Conservation (phyloP, 192 early-diverging fungal species). For the Lobulomyces angularis region DNA sequence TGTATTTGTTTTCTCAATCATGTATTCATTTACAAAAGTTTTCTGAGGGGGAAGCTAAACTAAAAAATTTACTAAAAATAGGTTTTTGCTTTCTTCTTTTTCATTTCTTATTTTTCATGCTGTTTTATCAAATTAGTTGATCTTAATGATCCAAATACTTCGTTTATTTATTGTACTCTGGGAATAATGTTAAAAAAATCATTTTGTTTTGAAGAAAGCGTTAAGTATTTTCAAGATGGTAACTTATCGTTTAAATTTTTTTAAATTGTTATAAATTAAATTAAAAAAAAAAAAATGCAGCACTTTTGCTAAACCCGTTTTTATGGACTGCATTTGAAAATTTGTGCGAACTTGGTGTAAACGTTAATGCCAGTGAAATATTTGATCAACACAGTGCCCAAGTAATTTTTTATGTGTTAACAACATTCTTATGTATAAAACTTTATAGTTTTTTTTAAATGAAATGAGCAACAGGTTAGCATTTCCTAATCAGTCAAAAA, state of each 20-base stretch:
- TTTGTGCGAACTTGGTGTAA: slow-evolving; percentile 23
- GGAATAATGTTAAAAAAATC: slow-evolving; percentile 9
- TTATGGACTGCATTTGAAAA: slow-evolving; percentile 26
- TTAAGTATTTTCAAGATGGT: slow-evolving; percentile 5
- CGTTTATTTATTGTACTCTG: slow-evolving; percentile 9
- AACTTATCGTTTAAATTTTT: neutral
- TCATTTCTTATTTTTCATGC: slow-evolving; percentile 4
- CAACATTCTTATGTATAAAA: too few species aligned
- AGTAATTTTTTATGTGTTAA: too few species aligned
- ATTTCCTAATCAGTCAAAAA: too few species aligned
- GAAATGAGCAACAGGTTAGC: too few species aligned
- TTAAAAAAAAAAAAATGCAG: slow-evolving; percentile 5
- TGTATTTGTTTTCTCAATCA: slow-evolving; percentile 14
- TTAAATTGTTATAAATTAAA: slow-evolving; percentile 1
- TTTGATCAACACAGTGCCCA: too few species aligned
- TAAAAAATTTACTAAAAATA: slow-evolving; percentile 6
- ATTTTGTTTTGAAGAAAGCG: slow-evolving; percentile 3
- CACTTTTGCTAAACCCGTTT: slow-evolving; percentile 21
- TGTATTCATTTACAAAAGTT: slow-evolving; percentile 14
- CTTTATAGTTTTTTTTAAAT: too few species aligned
- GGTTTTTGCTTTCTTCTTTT: slow-evolving; percentile 3
- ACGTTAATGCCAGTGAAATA: too few species aligned
- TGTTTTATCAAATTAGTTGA: slow-evolving; percentile 6
- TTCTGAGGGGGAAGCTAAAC: slow-evolving; percentile 5
- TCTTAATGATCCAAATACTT: neutral